A percentile compares a stretch with the other conserved stretches of the same genome.
phyloP scores from a whole-genome alignment of 2,329 filamentous ascomycete genomes.

The Colletotrichum lini region DNA sequence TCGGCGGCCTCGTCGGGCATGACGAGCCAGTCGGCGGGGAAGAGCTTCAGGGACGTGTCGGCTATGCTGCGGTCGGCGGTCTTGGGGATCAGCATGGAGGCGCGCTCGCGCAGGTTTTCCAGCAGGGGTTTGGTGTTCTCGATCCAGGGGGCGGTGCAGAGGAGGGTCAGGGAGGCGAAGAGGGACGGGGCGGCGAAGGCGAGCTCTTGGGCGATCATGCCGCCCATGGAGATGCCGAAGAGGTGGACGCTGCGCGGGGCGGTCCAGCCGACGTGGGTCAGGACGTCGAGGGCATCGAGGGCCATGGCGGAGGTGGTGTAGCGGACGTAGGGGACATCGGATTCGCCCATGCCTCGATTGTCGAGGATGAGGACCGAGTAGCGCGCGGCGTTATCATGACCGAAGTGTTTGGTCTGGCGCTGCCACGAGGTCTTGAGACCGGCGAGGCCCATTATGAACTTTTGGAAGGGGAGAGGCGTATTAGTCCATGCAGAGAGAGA shows the following conservation, averaged over 20 bases:
- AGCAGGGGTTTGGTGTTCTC: conserved; percentile 74
- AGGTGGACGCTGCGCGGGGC: conserved; percentile 71
- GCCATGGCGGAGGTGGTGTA: conserved; percentile 93
- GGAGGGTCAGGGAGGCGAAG: conserved; percentile 70
- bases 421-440: conserved; percentile 81
- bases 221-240: conserved; percentile 86
- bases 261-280: conserved; percentile 79
- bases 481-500: neutral
- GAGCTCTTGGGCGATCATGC: conserved; percentile 93
- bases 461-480: conserved; percentile 7
- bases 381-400: conserved; percentile 75
- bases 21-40: conserved; percentile 74
- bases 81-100: conserved; percentile 77
- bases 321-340: conserved; percentile 81
- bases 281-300: conserved; percentile 79
- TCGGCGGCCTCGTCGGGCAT: conserved; percentile 69
- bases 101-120: conserved; percentile 73
- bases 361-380: conserved; percentile 86
- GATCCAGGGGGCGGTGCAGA: conserved; percentile 73
- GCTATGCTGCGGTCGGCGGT: conserved; percentile 76
- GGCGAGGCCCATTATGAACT: conserved; percentile 88
- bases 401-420: conserved; percentile 86
- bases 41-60: conserved; percentile 76
- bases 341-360: conserved; percentile 87
- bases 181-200: conserved; percentile 67